phyloP scores from a whole-genome alignment of 2,329 filamentous ascomycete species.

The Fusarium graminum region DNA sequence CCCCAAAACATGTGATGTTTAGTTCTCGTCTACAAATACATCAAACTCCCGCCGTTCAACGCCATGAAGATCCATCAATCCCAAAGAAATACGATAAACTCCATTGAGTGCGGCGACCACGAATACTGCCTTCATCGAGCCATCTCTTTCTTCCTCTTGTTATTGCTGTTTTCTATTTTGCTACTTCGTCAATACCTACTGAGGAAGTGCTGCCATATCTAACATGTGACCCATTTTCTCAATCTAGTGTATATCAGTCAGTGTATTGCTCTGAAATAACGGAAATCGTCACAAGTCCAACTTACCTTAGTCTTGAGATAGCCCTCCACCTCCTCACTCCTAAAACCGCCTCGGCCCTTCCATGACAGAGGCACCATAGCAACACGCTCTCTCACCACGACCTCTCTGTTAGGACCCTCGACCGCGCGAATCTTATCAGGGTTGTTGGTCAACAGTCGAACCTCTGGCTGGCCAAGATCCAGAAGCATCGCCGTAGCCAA shows the following conservation, averaged over 20 bases:
- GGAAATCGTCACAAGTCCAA: neutral
- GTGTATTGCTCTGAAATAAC: neutral
- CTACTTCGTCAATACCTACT: slow-evolving; percentile 14
- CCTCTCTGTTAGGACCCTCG: slow-evolving; percentile 89
- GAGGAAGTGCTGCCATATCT: slow-evolving; percentile 60
- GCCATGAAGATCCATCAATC: slow-evolving; percentile 39
- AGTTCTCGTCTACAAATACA: slow-evolving; percentile 45
- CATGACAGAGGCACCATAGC: slow-evolving; percentile 96
- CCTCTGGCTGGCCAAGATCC: slow-evolving; percentile 83
- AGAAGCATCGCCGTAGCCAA: slow-evolving; percentile 94
- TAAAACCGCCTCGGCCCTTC: slow-evolving; percentile 86
- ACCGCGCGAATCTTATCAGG: slow-evolving; percentile 96
- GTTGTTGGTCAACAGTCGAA: slow-evolving; percentile 93
- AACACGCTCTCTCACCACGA: slow-evolving; percentile 89
- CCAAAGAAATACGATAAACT: slow-evolving; percentile 41
- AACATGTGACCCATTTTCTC: slow-evolving; percentile 90
- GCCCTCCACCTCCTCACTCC: slow-evolving; percentile 89
- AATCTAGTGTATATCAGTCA: slow-evolving; percentile 67
- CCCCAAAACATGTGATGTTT: slow-evolving; percentile 10
- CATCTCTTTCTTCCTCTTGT: neutral
- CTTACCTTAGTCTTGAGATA: slow-evolving; percentile 94
- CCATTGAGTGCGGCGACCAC: slow-evolving; percentile 36
- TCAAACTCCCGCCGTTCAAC: slow-evolving; percentile 41
- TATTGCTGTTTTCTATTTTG: slow-evolving; percentile 1
- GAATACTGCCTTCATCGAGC: slow-evolving; percentile 2